Conservation (phyloP, 176 grass and related monocot species). For the Musa itinerans region DNA sequence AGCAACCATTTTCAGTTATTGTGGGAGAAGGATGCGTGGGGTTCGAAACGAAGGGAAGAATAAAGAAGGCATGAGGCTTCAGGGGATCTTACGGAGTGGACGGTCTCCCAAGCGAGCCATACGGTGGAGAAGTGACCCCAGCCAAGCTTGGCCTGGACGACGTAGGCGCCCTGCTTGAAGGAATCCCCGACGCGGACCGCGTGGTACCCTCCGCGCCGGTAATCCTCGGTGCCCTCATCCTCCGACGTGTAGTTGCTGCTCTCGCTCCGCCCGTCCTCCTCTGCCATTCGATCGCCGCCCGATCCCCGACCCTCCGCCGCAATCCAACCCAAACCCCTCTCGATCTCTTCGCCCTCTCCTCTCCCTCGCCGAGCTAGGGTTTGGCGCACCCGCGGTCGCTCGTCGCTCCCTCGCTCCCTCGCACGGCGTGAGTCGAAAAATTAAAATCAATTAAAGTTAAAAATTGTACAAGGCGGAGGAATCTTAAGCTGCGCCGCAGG, state of each 20-base stretch:
- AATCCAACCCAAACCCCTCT: not conserved
- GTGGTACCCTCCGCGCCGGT: slow-evolving; percentile 91
- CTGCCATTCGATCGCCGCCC: slow-evolving; percentile 17
- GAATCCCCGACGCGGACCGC: slow-evolving; percentile 72
- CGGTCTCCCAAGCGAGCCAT: slow-evolving; percentile 94
- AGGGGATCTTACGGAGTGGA: slow-evolving; percentile 49
- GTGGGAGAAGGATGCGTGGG: not conserved
- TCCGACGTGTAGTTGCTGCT: slow-evolving; percentile 92
- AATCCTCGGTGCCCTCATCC: slow-evolving; percentile 95
- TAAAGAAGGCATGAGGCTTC: not conserved
- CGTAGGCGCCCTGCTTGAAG: slow-evolving; percentile 87
- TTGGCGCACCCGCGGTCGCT: not conserved
- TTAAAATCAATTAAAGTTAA: not conserved
- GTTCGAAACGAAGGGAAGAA: not conserved
- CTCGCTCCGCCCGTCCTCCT: slow-evolving; percentile 39
- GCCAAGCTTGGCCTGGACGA: slow-evolving; percentile 91
- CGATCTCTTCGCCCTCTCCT: not conserved
- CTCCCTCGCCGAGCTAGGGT: not conserved
- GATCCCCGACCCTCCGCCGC: not conserved
- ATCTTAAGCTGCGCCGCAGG: too few species aligned
- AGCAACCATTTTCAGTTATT: not conserved
- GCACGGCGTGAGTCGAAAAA: not conserved
- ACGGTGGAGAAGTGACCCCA: slow-evolving; percentile 99
- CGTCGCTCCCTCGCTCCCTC: not conserved
- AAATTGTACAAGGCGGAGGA: too few species aligned